Evolutionary conservation across 257 asterid species (phyloP), one percentile per base, ranked within the genome.

Genomic region (Solanum infundibuliforme): DNA sequence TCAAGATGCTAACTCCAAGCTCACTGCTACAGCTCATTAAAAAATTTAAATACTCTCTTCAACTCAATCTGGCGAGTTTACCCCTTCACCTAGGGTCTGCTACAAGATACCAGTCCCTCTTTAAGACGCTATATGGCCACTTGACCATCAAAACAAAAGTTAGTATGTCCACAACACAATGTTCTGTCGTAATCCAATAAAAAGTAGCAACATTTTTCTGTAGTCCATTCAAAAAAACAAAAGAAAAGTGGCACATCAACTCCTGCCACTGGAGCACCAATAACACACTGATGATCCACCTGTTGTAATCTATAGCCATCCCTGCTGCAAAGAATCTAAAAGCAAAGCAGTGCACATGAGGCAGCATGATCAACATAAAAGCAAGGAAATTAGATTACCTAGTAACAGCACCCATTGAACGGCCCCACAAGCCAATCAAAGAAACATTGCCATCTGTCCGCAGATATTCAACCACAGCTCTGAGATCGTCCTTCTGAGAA

Each of bases 351-450:
- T 46, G 68, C 8, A 81, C 60, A 81, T 81, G 85, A 71, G 48
- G 69, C 35, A 86, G 81, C 18, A 86, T 39, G 69, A 41, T 68
- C 60, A 41, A 41, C 83, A 46, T 71, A 52, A 88, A 87, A 85
- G 58, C 39, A 83, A 90, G 55, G 77, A 87, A 27, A 83, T 34
- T 12, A 38, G 87, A 88, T 81, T 83, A 94, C 99, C 99, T 91
- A 87, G 99, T 95, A 86, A 96, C 99, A 87, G 99, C 94, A 86
- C 99, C 99, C 99, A 96, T 96, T 36, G 99, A 96, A 83, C 99
- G 99, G 89, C 99, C 99, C 99, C 99, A 96, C 69, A 96, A 90
- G 39, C 98, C 98, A 91, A 96, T 95, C 75, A 93, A 88, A 84
- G 99, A 96, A 88, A 95, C 98, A 88, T 92, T 93, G 87, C 98